Base-by-base conservation (phyloP, 208 protist species). In the Acanthamoeba culbertsoni region DNA sequence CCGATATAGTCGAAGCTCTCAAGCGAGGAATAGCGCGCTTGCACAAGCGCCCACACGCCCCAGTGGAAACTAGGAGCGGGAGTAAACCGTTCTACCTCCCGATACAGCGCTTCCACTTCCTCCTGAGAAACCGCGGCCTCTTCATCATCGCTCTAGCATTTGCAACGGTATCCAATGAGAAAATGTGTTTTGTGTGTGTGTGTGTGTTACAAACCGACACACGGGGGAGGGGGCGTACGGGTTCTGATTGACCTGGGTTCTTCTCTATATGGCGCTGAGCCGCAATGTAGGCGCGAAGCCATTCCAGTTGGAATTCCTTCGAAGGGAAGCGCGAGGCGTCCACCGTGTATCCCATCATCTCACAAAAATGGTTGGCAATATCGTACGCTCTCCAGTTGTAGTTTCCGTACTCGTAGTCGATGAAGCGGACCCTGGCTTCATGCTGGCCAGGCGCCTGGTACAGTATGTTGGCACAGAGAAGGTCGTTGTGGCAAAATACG, bases 341-440 rank as follows among this genome's bases (percentile, higher is more conserved):
- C 35, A 90, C 82, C 20, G 46, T 90, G 33, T 90, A 90, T 28
- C 82, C 82, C 82, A 90, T 90, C 82, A 90, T 90, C 82, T 90
- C 82, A 33, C 82, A 90, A n/a, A 90, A 90, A 12, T 90, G 82
- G 53, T 90, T 90, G 7, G 82, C 82, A 20, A 90, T 90, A 37
- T 90, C 82, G 43, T 84, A 90, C 82, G 53, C 82, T 8, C 82
- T 28, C 53, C 55, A 90, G 82, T 90, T 90, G 23, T 90, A 90
- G 51, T 68, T 90, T 4, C 82, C 82, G 45, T 90, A 90, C 35
- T 90, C 82, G 53, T 71, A 90, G 42, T 90, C 82, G 37, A 90
- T 90, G 53, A 90, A 90, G 5, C 53, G 53, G 18, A 90, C 82
- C 35, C 68, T 68, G 0, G 82, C 82, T 20, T 84, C 73, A 26